Base-by-base conservation (phyloP, 225 moss, liverwort and hornwort species). In the Lunularia cruciata region DNA sequence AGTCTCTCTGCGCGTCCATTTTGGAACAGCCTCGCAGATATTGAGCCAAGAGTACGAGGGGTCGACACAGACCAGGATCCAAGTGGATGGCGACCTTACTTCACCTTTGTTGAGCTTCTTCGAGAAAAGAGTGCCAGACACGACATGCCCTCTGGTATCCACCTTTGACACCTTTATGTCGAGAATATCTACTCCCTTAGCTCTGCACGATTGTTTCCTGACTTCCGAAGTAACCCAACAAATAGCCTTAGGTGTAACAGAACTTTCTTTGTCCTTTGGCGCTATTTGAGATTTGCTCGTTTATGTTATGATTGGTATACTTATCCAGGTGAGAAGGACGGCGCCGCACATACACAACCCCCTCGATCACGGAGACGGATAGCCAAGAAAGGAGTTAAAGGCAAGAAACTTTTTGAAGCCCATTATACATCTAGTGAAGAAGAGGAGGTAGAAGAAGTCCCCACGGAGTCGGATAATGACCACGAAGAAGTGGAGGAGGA, bases 321-420 rank as follows among this genome's bases (percentile, higher is more conserved):
- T 62, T 14, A 15, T 61, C 40, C 45, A 77, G 83, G 77, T 71
- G 92, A 87, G 64, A 85, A 72, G 74, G 89, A 92, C 26, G 57
- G 55, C 42, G 71, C 67, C 34, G 70, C 34, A 20, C 25, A 33
- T 61, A 63, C 77, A 22, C 73, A 77, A 73, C 76, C 79, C 73
- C 83, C 86, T 32, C 87, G 83, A 31, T 72, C 81, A 70, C 81
- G 83, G 65, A 70, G 83, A 59, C 68, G 46, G 37, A 73, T 82
- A 47, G 89, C 84, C 59, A 87, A 83, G 73, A 85, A 85, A 10
- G 89, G 86, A 74, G 73, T 92, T 49, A 77, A 58, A 79, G 92
- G 89, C 31, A 93, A 89, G 81, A 99, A 86, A 61, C 76, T 91
- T 40, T 93, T 93, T 73, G 93, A 89, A 52, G 86, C 81, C 73